Base-by-base conservation (phyloP, 306 rosid genomes). In the Dalbergia cochinchinensis region DNA sequence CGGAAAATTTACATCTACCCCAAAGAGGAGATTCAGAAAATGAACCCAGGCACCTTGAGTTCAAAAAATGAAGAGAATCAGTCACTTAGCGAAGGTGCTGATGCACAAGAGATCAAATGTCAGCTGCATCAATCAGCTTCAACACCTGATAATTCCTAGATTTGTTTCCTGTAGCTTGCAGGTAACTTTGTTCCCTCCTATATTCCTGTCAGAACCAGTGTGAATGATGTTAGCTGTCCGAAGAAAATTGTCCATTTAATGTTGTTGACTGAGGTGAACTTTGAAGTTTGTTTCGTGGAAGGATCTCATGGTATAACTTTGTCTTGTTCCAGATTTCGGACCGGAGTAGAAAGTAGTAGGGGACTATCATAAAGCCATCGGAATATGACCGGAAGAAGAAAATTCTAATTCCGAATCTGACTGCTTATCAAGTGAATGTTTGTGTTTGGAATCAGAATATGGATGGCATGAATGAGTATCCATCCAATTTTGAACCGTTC, bases 1-100 rank as follows among this genome's bases (percentile, higher is more conserved):
- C 92, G 98, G 33, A 95, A 95, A 81, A 95, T 95, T 22, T 93
- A 83, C 68, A 87, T 95, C 85, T 95, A 95, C 83, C 94, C 98
- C 0, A 87, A 87, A 83, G 97, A 91, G 78, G 99, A 95, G 91
- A 94, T 95, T 65, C 97, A 95, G 85, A 93, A 89, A 87, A 93
- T 93, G 99, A 91, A 85, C 85, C 97, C 94, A 0, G 89, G 91
- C 37, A 86, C 98, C 50, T 71, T 91, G 60, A 83, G 82, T 72
- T 82, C 90, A 5, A 89, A 81, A 58, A 86, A 85, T 39, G 97
- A 91, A 74, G 97, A 90, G 65, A 85, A 73, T 79, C 88, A 82
- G 4, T 82, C 86, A 1, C 81, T 58, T 44, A 86, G 80, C 3
- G 92, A 86, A 72, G 92, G 80, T 12, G 79, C 76, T 73, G 93